Evolutionary conservation across 805 yeast genomes (phyloP), one percentile per base, ranked within the genome.

Genomic region (Metschnikowia similis): DNA sequence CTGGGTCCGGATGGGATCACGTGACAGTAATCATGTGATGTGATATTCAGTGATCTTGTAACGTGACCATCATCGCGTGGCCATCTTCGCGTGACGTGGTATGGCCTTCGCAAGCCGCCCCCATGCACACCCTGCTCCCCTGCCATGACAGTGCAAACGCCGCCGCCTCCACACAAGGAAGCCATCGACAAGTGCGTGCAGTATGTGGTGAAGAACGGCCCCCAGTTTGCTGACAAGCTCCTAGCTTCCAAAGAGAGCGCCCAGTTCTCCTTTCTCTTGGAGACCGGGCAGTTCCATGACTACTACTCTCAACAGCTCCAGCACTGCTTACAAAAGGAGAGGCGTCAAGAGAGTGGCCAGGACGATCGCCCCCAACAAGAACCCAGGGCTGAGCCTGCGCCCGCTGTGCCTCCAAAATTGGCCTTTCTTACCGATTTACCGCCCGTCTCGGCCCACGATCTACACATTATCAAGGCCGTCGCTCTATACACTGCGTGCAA

Each of bases 111-210:
- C 39, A 36, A 13, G 9, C 14, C 7, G 16, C 35, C n/a, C 34
- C 13, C 6, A 13, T 14, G 16, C 8, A 32, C 35, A 13, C n/a
- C 17, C 16, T 6, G 8, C 35, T 11, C 29, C 13, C 10, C 17
- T 14, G 5, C 14, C 36, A 41, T 30, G 45, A 29, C 41, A 26
- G 41, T n/a, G 26, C 41, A 38, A n/a, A 38, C 41, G 16, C 59
- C 56, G 8, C 58, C 87, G 2, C 77, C 71, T 8, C 74, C 75
- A 10, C 57, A 76, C 6, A 66, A 70, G 53, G 75, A 74, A 13
- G 75, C 80, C 16, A 84, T 91, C 16, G 83, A 80, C 45, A 87
- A 85, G 60, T 87, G 96, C 0, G 89, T 85, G 0, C 79, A 72
- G 3, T 88, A 85, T 59, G 89, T 90, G 6, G 56, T 68, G 29